phyloP scores from a whole-genome alignment of 257 asterid genomes.

The Petrea volubilis region DNA sequence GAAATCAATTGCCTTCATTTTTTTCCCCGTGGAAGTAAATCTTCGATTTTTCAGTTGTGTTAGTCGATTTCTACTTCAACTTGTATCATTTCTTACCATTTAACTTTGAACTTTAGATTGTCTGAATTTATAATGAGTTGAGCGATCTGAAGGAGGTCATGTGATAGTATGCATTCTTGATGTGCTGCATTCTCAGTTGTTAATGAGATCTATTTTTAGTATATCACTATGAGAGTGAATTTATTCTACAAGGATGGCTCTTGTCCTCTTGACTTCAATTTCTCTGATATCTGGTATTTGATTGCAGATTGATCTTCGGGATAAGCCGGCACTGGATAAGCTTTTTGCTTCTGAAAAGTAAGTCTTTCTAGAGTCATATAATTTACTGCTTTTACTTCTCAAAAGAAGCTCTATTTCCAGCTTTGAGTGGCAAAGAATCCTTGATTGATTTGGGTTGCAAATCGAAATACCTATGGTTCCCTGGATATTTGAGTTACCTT shows the following conservation, averaged over 20 bases:
- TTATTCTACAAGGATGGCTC: background rate
- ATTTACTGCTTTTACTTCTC: background rate
- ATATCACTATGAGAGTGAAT: background rate
- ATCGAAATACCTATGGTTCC: background rate
- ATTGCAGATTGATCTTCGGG: constrained; percentile 64
- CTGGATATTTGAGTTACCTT: background rate
- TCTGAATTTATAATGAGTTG: background rate
- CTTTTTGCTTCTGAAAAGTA: constrained; percentile 66
- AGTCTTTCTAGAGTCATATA: constrained; percentile 16
- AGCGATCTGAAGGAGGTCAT: background rate
- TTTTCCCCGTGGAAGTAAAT: background rate
- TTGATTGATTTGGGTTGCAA: background rate
- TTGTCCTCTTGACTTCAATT: background rate
- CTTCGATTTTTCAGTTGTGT: background rate
- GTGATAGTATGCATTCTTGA: background rate
- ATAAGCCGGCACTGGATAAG: constrained; percentile 53
- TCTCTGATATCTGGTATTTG: background rate
- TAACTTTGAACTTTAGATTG: background rate
- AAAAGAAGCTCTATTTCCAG: background rate
- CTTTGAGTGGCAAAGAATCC: background rate
- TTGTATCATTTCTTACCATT: background rate
- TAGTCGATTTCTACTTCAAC: background rate
- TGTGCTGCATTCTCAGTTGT: background rate
- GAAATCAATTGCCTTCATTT: no score
- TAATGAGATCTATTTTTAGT: background rate